Conservation (phyloP, 371 early-diverging fungal species). For the Mucor piriformis region DNA sequence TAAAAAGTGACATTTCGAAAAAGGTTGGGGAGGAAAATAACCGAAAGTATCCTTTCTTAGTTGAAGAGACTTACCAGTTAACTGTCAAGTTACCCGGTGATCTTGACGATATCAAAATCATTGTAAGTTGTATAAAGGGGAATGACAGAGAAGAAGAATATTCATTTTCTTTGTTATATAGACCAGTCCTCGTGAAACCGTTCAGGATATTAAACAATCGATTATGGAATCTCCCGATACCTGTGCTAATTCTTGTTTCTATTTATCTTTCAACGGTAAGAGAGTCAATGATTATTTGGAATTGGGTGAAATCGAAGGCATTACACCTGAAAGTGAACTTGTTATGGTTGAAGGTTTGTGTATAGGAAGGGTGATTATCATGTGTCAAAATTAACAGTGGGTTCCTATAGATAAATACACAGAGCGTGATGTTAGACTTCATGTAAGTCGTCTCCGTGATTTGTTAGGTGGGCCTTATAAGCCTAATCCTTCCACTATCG, state of each 20-base stretch:
- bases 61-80: constrained; percentile 62
- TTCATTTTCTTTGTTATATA: constrained; percentile 16
- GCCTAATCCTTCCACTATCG: constrained; percentile 65
- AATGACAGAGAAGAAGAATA: not conserved
- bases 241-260: constrained; percentile 89
- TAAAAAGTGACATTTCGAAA: not conserved
- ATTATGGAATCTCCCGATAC: constrained; percentile 87
- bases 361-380: not conserved
- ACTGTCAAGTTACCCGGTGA: constrained; percentile 63
- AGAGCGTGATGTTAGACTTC: constrained; percentile 89
- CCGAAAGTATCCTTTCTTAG: constrained; percentile 10
- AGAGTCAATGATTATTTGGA: constrained; percentile 75
- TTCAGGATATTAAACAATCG: constrained; percentile 87
- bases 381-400: constrained; percentile 17
- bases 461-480: constrained; percentile 79
- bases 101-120: constrained; percentile 53
- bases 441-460: constrained; percentile 86
- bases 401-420: constrained; percentile 71
- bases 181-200: constrained; percentile 75
- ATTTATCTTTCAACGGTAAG: constrained; percentile 71
- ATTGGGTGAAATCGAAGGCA: constrained; percentile 77
- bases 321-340: constrained; percentile 68
- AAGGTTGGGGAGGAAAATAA: not conserved
- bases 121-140: constrained; percentile 34
- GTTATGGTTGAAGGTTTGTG: constrained; percentile 73